phyloP scores from a whole-genome alignment of 768 basidiomycete genomes.

The Arthromyces matolae region DNA sequence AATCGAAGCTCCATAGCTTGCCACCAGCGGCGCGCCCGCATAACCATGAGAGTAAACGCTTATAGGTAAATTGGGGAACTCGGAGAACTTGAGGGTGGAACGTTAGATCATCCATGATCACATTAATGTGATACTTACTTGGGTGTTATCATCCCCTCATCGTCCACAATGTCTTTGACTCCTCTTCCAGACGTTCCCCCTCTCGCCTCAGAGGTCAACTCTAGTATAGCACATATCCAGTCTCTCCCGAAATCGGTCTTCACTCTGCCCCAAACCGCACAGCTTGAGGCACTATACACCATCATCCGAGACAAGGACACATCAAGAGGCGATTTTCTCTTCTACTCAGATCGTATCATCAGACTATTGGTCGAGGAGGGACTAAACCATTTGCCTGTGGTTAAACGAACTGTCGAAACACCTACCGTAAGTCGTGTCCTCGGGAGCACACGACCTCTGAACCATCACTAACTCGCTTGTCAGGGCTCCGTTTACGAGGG shows the following conservation, averaged over 20 bases:
- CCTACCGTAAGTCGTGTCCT: slow-evolving; percentile 58
- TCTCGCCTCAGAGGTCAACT: slow-evolving; percentile 28
- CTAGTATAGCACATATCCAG: slow-evolving; percentile 34
- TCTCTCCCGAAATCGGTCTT: slow-evolving; percentile 78
- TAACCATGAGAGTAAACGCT: no score
- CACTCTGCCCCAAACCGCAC: slow-evolving; percentile 84
- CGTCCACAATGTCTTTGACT: slow-evolving; percentile 14
- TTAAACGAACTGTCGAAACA: slow-evolving; percentile 73
- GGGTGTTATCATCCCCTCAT: not conserved
- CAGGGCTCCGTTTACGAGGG: slow-evolving; percentile 83
- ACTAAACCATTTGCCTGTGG: slow-evolving; percentile 77
- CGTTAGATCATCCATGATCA: not conserved
- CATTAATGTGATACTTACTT: not conserved
- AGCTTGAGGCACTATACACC: slow-evolving; percentile 93
- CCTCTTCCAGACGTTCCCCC: slow-evolving; percentile 17
- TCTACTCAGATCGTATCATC: slow-evolving; percentile 93
- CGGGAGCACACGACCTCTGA: not conserved
- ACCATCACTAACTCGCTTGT: not conserved
- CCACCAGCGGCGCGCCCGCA: no score
- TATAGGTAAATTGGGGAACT: no score
- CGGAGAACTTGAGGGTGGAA: not conserved
- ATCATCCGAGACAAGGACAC: slow-evolving; percentile 91
- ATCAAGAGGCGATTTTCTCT: slow-evolving; percentile 89
- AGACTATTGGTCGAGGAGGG: slow-evolving; percentile 79
- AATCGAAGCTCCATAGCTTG: no score